phyloP scores from a whole-genome alignment of 1,284 basidiomycete species.

The Naganishia albida region DNA sequence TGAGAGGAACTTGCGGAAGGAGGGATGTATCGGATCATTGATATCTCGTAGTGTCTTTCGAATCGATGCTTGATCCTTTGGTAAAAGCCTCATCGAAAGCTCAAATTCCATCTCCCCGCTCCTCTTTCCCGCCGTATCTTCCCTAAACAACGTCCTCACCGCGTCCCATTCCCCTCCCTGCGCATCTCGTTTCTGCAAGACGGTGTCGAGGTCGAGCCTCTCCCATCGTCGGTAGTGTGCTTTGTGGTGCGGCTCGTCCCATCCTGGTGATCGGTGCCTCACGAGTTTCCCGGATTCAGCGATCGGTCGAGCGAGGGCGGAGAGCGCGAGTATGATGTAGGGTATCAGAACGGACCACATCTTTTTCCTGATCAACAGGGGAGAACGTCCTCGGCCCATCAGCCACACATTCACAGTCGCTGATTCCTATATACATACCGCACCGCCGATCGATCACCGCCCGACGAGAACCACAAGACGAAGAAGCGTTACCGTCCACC shows the following conservation, averaged over 20 bases:
- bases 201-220: neutral
- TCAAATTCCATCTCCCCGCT: neutral
- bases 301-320: neutral
- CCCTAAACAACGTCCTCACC: neutral
- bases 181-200: neutral
- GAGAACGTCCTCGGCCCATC: too few species aligned
- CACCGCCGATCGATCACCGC: too few species aligned
- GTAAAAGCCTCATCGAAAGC: slow-evolving; percentile 4
- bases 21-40: slow-evolving; percentile 3
- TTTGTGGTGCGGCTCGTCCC: slow-evolving; percentile 1
- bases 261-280: slow-evolving; percentile 11
- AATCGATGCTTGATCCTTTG: neutral
- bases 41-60: neutral
- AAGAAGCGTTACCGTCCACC: too few species aligned
- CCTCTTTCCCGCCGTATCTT: neutral
- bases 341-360: neutral
- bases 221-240: slow-evolving; percentile 10
- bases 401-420: too few species aligned
- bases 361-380: neutral
- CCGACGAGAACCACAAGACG: too few species aligned
- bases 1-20: slow-evolving; percentile 7
- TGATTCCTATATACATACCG: too few species aligned
- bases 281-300: neutral
- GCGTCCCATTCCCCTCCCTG: neutral
- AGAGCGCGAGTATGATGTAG: neutral